Conservation (phyloP, 2,329 filamentous ascomycete species). For the Fusarium verticillioides region DNA sequence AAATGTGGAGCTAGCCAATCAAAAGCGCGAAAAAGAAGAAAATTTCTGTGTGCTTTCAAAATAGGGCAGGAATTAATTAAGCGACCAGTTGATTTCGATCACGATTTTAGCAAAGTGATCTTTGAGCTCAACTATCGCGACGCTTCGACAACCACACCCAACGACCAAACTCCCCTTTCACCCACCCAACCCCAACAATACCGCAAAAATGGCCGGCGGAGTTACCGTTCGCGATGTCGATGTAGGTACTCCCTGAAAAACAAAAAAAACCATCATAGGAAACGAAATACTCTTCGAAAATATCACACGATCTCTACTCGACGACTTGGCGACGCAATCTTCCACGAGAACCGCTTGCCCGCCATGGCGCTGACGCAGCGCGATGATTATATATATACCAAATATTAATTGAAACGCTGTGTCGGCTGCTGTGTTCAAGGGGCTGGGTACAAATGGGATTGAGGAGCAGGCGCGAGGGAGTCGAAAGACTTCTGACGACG, state of each 20-base stretch:
- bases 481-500: conserved; percentile 79
- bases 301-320: conserved; percentile 31
- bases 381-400: conserved; percentile 10
- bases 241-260: conserved; percentile 66
- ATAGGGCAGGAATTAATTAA: conserved; percentile 59
- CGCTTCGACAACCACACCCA: conserved; percentile 48
- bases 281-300: conserved; percentile 8
- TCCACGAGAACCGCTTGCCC: conserved; percentile 39
- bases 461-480: conserved; percentile 77
- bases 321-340: conserved; percentile 47
- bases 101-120: conserved; percentile 11
- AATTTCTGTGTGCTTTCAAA: not conserved
- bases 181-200: conserved; percentile 50
- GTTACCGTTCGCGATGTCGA: conserved; percentile 87
- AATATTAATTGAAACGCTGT: conserved; percentile 32
- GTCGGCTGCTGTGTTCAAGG: conserved; percentile 28
- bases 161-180: conserved; percentile 43
- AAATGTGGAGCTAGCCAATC: conserved; percentile 20
- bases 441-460: conserved; percentile 46
- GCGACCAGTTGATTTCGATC: conserved; percentile 51
- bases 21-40: too few species aligned
- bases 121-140: conserved; percentile 39
- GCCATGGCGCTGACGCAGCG: conserved; percentile 39
- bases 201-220: conserved; percentile 82
- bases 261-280: conserved; percentile 1